Base-by-base conservation (phyloP, 345 rosid genomes). In the Heritiera fomes region DNA sequence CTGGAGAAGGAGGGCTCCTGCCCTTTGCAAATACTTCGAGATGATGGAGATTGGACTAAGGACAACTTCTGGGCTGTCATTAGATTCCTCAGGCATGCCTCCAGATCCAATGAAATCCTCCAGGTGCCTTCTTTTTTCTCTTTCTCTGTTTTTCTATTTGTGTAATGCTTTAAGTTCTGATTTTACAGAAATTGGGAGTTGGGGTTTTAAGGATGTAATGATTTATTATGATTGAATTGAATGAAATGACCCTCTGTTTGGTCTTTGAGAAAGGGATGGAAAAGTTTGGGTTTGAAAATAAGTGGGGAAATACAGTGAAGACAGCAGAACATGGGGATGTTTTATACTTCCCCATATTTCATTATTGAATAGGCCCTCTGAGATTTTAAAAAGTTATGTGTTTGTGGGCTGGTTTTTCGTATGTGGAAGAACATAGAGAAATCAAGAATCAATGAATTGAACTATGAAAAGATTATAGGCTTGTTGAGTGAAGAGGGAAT, bases 21-120 rank as follows among this genome's bases (percentile, higher is more conserved):
- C 84, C 90, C 95, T 78, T 63, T 87, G 83, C 81, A 50, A 41
- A 28, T 90, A 4, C 95, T 91, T 87, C 60, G 80, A 9, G 86
- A 89, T 5, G 91, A 90, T 79, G 93, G 90, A 65, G 92, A 91
- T 75, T 93, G 94, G 94, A 82, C 84, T 77, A 81, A 86, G 74
- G 84, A 90, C 72, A 89, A 71, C 60, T 89, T 93, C 87, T 90
- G 94, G 92, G 77, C 86, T 49, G 88, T 84, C 15, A 79, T 90
- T 77, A 87, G 81, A 30, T 89, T 84, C 78, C 96, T 93, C 85
- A 82, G 76, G 43, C 87, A 56, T 43, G 76, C 89, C 50, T 85
- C 90, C 6, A 85, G 90, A 76, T 81, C 84, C 64, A 40, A 58
- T 60, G 82, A 86, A 73, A 85, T 91, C 81, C 90, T 84, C 77